Base-by-base conservation (phyloP, 768 basidiomycete genomes). In the Filobasidium floriforme region DNA sequence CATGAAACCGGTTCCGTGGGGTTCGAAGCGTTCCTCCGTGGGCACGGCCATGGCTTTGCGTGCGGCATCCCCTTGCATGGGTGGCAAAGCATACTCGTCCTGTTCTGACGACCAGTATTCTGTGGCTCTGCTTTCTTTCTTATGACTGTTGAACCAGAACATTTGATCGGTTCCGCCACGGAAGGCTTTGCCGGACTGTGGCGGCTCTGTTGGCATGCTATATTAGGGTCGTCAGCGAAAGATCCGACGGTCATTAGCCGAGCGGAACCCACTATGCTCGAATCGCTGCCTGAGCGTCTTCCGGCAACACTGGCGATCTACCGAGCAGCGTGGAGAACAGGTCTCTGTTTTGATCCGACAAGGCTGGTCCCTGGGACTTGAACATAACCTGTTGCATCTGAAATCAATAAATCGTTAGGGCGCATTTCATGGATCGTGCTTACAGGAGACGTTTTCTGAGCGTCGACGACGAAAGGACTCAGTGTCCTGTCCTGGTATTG, bases 281-380 rank as follows among this genome's bases (percentile, higher is more conserved):
- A 69, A 71, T 61, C 70, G 57, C 9, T 41, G 49, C 26, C 11
- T 46, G 43, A 24, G 51, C 60, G n/a, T 59, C 43, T 43, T 41
- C 60, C 49, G 65, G 63, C 9, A 54, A 57, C 11, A 62, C 26
- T 9, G 60, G 14, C 12, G 51, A 29, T 62, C 87, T 76, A 41
- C 79, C 77, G 0, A 89, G 74, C 22, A 91, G 83, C n/a, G 73
- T 77, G 6, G 85, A 83, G 19, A 87, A 80, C 10, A 84, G 80
- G 43, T 75, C 75, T 19, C 84, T 80, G 60, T 86, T 83, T 10
- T 71, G 71, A 15, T 73, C 55, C 22, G 79, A 73, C 65, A 89
- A 76, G 40, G 79, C 76, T 7, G 82, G 79, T 19, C 85, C 80
- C 6, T 77, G 79, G 40, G 78, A 73, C 18, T 79, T 74, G 71